These are phyloP conservation scores for Arbutus unedo DNA, from an alignment of 148 eudicot species.

Conservation along the genomic window DNA sequence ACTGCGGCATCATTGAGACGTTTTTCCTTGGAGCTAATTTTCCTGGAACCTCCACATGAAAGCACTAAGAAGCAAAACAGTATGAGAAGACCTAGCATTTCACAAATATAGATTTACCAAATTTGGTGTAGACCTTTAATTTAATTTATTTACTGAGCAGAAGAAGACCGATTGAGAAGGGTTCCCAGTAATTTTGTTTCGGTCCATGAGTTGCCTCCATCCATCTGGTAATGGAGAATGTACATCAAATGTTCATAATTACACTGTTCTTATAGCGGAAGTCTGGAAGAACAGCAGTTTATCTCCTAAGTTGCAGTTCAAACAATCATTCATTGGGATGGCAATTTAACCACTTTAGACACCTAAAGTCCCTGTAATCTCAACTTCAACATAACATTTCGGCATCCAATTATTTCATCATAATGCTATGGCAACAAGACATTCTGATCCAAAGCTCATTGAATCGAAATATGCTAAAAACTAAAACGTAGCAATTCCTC, in stretches of 20 bases:
- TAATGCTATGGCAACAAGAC: neutral
- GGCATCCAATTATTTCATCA: neutral
- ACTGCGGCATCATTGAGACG: neutral
- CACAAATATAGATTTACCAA: neutral
- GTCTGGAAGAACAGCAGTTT: slow-evolving; percentile 6
- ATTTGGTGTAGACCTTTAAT: neutral
- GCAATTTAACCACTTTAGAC: neutral
- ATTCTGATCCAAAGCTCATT: neutral
- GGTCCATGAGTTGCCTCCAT: neutral
- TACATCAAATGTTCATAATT: neutral
- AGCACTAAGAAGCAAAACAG: slow-evolving; percentile 9
- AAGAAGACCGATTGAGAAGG: neutral
- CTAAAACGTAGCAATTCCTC: neutral
- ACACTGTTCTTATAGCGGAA: neutral
- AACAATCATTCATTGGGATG: neutral
- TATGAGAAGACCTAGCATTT: neutral
- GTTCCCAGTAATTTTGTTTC: slow-evolving; percentile 1
- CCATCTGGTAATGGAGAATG: slow-evolving; percentile 4
- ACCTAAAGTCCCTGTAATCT: neutral
- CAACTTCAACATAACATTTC: neutral
- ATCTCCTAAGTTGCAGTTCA: neutral
- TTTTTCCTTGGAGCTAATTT: neutral
- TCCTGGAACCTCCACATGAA: neutral
- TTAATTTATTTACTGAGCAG: neutral
- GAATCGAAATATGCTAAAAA: neutral